phyloP scores from a whole-genome alignment of 176 grass and related monocot genomes.

The Puccinellia tenuiflora region DNA sequence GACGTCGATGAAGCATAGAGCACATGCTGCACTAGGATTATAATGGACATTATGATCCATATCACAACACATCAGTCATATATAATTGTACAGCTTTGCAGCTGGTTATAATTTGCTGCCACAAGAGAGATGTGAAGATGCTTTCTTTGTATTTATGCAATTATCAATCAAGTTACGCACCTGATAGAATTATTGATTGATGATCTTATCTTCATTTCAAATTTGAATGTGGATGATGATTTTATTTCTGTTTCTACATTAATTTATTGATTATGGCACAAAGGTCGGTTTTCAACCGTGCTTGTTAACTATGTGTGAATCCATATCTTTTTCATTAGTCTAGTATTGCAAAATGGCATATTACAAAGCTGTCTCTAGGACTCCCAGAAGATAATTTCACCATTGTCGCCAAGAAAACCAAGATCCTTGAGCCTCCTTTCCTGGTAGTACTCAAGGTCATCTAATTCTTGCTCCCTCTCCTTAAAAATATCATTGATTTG shows the following conservation, averaged over 20 bases:
- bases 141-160: not conserved
- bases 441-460: slow-evolving; percentile 92
- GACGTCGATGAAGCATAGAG: slow-evolving; percentile 1
- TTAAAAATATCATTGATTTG: slow-evolving; percentile 81
- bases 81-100: slow-evolving; percentile 6
- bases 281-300: not conserved
- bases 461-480: slow-evolving; percentile 73
- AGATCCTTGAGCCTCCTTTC: slow-evolving; percentile 91
- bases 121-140: not conserved
- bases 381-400: slow-evolving; percentile 99
- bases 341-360: not conserved
- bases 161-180: slow-evolving; percentile 2
- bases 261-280: not conserved
- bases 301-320: not conserved
- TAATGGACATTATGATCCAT: not conserved
- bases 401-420: slow-evolving; percentile 73
- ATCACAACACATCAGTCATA: slow-evolving; percentile 3
- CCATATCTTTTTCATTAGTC: not conserved
- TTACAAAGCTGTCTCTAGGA: slow-evolving; percentile 29
- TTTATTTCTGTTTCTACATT: not conserved
- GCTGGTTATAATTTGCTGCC: slow-evolving; percentile 13
- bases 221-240: slow-evolving; percentile 3
- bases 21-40: not conserved
- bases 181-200: slow-evolving; percentile 1
- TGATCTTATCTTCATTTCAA: not conserved